These are phyloP conservation scores for Manihot esculenta DNA, from an alignment of 441 rosid species.

Conservation along the genomic window DNA sequence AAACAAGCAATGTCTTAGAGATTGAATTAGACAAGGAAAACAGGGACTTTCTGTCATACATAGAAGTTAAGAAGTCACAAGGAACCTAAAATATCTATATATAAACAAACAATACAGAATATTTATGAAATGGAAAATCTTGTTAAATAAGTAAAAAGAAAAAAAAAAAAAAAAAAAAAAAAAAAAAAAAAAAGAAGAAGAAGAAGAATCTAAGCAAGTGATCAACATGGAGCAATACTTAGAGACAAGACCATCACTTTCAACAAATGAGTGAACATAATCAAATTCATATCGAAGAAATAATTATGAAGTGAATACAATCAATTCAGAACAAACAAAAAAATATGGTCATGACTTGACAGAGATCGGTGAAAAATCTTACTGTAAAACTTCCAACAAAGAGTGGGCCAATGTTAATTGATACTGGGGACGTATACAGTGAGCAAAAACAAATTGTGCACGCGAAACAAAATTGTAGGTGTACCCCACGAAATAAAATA, in stretches of 20 bases:
- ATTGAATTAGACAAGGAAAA: neutral
- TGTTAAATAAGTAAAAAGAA: neutral
- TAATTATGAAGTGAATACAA: neutral
- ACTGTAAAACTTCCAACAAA: constrained; percentile 9
- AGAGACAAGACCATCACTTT: constrained; percentile 13
- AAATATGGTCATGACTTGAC: constrained; percentile 1
- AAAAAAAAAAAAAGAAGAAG: too few relatives aligned
- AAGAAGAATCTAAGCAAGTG: too few relatives aligned
- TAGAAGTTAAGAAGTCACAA: neutral
- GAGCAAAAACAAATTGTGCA: neutral
- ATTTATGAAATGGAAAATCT: constrained; percentile 7
- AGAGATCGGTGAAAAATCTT: neutral
- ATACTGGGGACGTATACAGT: constrained; percentile 6
- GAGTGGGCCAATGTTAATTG: constrained; percentile 16
- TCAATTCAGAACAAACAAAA: constrained; percentile 15
- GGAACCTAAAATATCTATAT: neutral
- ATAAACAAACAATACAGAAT: neutral
- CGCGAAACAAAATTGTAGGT: neutral
- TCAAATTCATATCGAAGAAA: too few relatives aligned
- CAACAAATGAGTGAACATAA: constrained; percentile 18
- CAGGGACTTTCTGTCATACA: neutral
- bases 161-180: too few relatives aligned
- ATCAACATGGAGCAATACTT: neutral
- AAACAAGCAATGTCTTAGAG: neutral
- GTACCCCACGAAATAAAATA: neutral